These are phyloP conservation scores for Rhodotorula kratochvilovae DNA, from an alignment of 768 basidiomycete species.

Conservation along the genomic window DNA sequence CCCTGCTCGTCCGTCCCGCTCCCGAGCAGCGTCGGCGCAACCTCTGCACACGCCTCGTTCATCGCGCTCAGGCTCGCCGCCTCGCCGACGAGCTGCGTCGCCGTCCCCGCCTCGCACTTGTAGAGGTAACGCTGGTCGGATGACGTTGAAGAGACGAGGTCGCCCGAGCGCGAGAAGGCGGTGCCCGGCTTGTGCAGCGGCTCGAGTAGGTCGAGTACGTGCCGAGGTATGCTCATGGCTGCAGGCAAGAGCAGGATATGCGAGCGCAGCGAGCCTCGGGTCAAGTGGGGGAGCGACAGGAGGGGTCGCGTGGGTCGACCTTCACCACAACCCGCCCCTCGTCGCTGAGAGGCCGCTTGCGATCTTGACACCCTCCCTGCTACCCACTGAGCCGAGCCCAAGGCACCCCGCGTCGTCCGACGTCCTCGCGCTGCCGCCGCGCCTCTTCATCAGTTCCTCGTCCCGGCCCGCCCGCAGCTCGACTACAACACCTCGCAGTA, in stretches of 20 bases:
- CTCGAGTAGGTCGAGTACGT: slow-evolving; percentile 1
- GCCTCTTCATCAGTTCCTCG: too few relatives aligned
- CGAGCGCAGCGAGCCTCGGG: neutral
- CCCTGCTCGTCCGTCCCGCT: slow-evolving; percentile 1
- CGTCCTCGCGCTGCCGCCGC: too few relatives aligned
- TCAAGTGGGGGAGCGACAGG: too few relatives aligned
- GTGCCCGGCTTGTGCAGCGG: slow-evolving; percentile 2
- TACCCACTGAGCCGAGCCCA: too few relatives aligned
- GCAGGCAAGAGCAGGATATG: neutral
- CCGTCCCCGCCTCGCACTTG: neutral
- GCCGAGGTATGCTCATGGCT: neutral
- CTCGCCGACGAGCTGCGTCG: slow-evolving; percentile 7
- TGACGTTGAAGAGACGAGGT: too few relatives aligned
- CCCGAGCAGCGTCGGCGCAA: slow-evolving; percentile 2
- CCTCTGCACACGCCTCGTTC: slow-evolving; percentile 1
- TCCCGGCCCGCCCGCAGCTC: too few relatives aligned
- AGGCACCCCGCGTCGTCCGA: too few relatives aligned
- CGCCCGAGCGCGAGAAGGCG: neutral
- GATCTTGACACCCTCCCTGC: too few relatives aligned
- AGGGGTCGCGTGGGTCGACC: too few relatives aligned
- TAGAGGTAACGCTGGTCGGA: neutral
- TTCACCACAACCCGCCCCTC: too few relatives aligned
- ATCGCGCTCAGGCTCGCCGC: neutral
- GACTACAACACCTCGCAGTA: too few relatives aligned
- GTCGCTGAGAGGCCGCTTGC: too few relatives aligned